These are phyloP conservation scores for Russula ochroleuca DNA, from an alignment of 768 basidiomycete genomes.

Conservation along the genomic window DNA sequence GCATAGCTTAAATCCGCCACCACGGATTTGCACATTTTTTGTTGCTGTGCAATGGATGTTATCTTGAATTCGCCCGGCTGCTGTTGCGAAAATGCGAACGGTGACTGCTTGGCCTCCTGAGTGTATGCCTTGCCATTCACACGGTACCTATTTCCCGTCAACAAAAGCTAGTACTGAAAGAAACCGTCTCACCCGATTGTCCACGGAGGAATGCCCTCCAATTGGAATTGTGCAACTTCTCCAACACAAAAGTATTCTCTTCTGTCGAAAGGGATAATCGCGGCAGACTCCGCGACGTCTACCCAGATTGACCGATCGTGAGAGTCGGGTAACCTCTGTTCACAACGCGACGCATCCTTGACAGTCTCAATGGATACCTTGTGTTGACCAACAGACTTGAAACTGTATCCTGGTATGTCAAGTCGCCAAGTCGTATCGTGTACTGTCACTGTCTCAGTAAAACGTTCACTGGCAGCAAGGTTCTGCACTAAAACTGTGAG, in stretches of 20 bases:
- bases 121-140: slow-evolving; percentile 70
- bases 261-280: slow-evolving; percentile 80
- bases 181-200: slow-evolving; percentile 58
- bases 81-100: slow-evolving; percentile 82
- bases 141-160: slow-evolving; percentile 55
- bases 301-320: slow-evolving; percentile 65
- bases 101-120: slow-evolving; percentile 72
- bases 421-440: slow-evolving; percentile 60
- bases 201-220: slow-evolving; percentile 95
- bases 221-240: slow-evolving; percentile 83
- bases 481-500: slow-evolving; percentile 73
- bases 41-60: slow-evolving; percentile 85
- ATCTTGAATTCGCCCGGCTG: slow-evolving; percentile 81
- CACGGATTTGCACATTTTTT: slow-evolving; percentile 83
- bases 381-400: slow-evolving; percentile 79
- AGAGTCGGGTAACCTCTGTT: slow-evolving; percentile 63
- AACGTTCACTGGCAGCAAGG: slow-evolving; percentile 63
- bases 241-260: slow-evolving; percentile 85
- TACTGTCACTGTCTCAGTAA: slow-evolving; percentile 51
- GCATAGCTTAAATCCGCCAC: slow-evolving; percentile 68
- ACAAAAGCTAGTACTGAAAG: slow-evolving; percentile 5
- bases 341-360: slow-evolving; percentile 77
- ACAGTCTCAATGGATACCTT: slow-evolving; percentile 74
- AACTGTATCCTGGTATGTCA: slow-evolving; percentile 62
- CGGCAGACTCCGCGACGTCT: slow-evolving; percentile 95